Evolutionary conservation across 2,329 filamentous ascomycete species (phyloP).

Genomic region (Fusarium dimerum): DNA sequence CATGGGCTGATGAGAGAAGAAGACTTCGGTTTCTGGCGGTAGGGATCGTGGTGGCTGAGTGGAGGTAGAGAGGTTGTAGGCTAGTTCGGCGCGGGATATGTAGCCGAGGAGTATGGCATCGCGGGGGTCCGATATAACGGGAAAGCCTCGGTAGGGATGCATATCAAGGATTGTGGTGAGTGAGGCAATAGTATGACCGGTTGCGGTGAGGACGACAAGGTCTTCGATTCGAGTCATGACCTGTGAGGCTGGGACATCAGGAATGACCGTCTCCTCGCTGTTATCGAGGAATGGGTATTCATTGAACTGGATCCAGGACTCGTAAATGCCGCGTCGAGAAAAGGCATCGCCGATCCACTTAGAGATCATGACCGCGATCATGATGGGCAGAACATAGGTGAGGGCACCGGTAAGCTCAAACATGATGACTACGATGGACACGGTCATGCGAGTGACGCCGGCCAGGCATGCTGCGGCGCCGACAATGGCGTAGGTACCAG

Average conservation of each 20-base stretch:
- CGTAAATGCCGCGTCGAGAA: constrained; percentile 90
- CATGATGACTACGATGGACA: constrained; percentile 99
- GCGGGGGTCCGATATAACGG: constrained; percentile 77
- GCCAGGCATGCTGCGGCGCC: constrained; percentile 93
- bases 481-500: constrained; percentile 94
- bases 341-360: constrained; percentile 99
- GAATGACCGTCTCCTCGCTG: constrained; percentile 75
- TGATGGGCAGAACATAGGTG: constrained; percentile 95
- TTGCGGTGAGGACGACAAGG: constrained; percentile 81
- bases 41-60: constrained; percentile 59
- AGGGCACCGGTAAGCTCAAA: constrained; percentile 96
- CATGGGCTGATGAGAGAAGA: constrained; percentile 81
- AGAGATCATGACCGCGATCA: constrained; percentile 97
- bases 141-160: constrained; percentile 86
- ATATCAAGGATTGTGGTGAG: constrained; percentile 70
- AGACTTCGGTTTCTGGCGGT: constrained; percentile 72
- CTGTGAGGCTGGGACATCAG: constrained; percentile 81
- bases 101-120: constrained; percentile 85
- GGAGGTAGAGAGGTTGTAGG: constrained; percentile 68
- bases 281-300: constrained; percentile 96
- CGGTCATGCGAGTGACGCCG: constrained; percentile 93
- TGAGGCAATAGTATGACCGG: constrained; percentile 81
- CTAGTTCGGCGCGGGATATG: constrained; percentile 87
- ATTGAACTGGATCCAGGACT: constrained; percentile 95
- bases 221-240: constrained; percentile 95